Evolutionary conservation across 2,329 filamentous ascomycete species (phyloP).

Genomic region (Arthrobotrys entomopaga): DNA sequence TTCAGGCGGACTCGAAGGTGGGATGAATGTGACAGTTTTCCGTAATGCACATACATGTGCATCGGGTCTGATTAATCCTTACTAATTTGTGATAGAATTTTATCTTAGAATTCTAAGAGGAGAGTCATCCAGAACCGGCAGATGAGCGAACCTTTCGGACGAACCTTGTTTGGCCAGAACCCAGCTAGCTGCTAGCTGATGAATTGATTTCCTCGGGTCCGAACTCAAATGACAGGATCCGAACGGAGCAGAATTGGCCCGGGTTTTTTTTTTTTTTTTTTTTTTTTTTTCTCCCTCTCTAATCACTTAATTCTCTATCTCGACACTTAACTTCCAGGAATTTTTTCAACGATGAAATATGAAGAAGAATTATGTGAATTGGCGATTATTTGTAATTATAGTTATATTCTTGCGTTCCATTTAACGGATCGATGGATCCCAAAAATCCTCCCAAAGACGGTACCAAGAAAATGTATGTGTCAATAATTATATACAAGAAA

Average conservation of each 20-base stretch:
- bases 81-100: not conserved
- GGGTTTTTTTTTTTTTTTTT: slow-evolving; percentile 1
- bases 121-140: slow-evolving; percentile 22
- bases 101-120: not conserved
- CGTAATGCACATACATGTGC: not conserved
- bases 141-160: slow-evolving; percentile 1
- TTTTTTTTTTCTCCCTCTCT: too few relatives aligned
- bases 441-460: slow-evolving; percentile 15
- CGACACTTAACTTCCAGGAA: too few relatives aligned
- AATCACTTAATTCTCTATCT: not conserved
- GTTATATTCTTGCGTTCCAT: too few relatives aligned
- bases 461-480: slow-evolving; percentile 16
- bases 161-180: slow-evolving; percentile 1
- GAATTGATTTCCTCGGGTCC: slow-evolving; percentile 3
- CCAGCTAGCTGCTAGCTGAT: slow-evolving; percentile 14
- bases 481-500: slow-evolving; percentile 61
- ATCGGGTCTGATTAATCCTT: not conserved
- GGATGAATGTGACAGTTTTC: slow-evolving; percentile 21
- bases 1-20: too few relatives aligned
- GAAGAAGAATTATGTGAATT: too few relatives aligned
- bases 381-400: too few relatives aligned
- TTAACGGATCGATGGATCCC: not conserved
- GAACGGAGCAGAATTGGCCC: slow-evolving; percentile 13
- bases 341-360: too few relatives aligned
- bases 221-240: not conserved